Percentiles rank a stretch among this genome's conserved stretches.
Evolutionary conservation across 2,329 filamentous ascomycete genomes (phyloP).

Genomic region (Apiospora phragmitis): DNA sequence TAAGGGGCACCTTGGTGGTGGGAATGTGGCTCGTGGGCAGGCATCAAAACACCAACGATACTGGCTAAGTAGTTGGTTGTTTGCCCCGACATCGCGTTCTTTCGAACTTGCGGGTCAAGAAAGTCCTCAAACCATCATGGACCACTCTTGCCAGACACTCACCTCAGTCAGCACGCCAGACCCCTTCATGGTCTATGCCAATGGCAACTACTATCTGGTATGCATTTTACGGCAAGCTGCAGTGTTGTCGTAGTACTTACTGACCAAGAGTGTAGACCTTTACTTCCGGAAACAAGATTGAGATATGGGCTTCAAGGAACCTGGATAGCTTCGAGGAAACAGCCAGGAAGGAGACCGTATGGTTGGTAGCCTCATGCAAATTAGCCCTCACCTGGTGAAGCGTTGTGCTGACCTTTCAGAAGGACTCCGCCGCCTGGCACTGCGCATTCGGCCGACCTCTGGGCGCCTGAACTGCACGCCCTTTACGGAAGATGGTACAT

Average conservation of each 20-base stretch:
- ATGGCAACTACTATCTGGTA: constrained; percentile 30
- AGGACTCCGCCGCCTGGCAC: constrained; percentile 32
- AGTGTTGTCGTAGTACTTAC: background rate
- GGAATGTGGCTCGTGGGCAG: background rate
- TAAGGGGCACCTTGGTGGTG: background rate
- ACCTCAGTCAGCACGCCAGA: constrained; percentile 32
- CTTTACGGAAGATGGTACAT: constrained; percentile 33
- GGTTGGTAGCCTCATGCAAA: constrained; percentile 23
- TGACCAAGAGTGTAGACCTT: constrained; percentile 25
- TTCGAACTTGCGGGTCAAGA: background rate
- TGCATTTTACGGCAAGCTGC: constrained; percentile 7
- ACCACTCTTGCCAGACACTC: constrained; percentile 31
- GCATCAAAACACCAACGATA: background rate
- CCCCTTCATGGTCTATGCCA: constrained; percentile 28
- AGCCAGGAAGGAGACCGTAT: constrained; percentile 27
- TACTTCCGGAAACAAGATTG: constrained; percentile 31
- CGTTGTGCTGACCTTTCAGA: background rate
- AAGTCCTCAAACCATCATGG: constrained; percentile 3
- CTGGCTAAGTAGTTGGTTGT: background rate
- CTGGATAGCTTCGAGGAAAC: constrained; percentile 29
- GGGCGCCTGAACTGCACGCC: constrained; percentile 34
- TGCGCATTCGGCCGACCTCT: constrained; percentile 32
- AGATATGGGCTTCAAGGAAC: constrained; percentile 32
- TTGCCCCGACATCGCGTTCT: background rate
- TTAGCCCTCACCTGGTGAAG: background rate